phyloP scores from a whole-genome alignment of 345 rosid species.

The Hirschfeldia incana region DNA sequence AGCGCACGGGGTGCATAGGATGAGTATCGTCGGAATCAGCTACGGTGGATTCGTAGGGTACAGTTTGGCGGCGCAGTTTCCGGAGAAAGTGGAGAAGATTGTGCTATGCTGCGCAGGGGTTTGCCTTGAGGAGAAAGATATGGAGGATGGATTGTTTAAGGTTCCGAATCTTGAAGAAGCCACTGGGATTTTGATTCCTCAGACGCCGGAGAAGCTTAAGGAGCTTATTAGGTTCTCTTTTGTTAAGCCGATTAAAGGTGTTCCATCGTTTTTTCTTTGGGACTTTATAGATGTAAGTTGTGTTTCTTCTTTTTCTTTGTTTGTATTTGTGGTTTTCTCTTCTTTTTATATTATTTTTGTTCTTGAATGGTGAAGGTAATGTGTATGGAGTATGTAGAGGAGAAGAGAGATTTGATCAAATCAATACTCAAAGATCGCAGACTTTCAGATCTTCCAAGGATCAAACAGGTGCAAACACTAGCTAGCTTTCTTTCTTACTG shows the following conservation, averaged over 20 bases:
- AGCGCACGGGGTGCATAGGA: slow-evolving; percentile 46
- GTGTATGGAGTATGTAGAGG: slow-evolving; percentile 68
- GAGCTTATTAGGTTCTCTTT: slow-evolving; percentile 62
- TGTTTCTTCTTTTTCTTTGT: background rate
- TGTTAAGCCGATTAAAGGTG: slow-evolving; percentile 48
- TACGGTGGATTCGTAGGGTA: slow-evolving; percentile 85
- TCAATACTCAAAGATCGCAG: slow-evolving; percentile 57
- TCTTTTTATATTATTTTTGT: background rate
- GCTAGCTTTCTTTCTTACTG: background rate
- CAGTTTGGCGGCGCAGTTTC: slow-evolving; percentile 63
- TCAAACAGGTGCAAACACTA: slow-evolving; percentile 53
- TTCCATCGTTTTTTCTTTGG: slow-evolving; percentile 58
- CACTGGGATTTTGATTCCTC: slow-evolving; percentile 59
- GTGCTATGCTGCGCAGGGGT: slow-evolving; percentile 77
- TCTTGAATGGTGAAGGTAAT: slow-evolving; percentile 50
- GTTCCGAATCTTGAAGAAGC: slow-evolving; percentile 72
- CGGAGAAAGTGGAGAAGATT: slow-evolving; percentile 54
- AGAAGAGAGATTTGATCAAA: slow-evolving; percentile 67
- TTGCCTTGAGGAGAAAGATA: slow-evolving; percentile 73
- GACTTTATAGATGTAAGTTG: slow-evolving; percentile 60
- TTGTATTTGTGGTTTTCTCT: background rate
- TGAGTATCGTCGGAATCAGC: slow-evolving; percentile 69
- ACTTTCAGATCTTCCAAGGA: slow-evolving; percentile 60
- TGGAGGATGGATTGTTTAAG: slow-evolving; percentile 60
- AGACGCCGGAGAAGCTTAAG: slow-evolving; percentile 63